These are phyloP conservation scores for Samsoniella hepiali DNA, from an alignment of 2,329 filamentous ascomycete species.

Conservation along the genomic window DNA sequence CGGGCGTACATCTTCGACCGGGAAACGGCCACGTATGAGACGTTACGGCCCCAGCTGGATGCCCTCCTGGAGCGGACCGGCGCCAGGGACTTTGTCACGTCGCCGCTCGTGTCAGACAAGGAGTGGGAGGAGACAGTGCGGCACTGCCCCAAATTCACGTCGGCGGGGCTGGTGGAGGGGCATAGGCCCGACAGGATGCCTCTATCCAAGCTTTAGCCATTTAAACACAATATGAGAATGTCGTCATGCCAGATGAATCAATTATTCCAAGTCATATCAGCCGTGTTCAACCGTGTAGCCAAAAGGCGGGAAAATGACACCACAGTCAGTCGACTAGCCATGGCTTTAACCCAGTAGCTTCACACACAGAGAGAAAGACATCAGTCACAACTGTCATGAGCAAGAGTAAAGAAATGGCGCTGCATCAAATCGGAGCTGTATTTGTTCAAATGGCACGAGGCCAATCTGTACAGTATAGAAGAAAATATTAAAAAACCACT, in stretches of 20 bases:
- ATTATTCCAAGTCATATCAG: too few species aligned
- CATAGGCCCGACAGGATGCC: neutral
- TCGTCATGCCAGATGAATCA: too few species aligned
- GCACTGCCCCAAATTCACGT: neutral
- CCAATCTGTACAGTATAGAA: slow-evolving; percentile 3
- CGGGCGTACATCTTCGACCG: neutral
- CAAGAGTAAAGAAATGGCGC: too few species aligned
- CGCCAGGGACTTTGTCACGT: neutral
- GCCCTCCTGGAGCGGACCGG: neutral
- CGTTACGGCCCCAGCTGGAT: neutral
- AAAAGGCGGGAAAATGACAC: too few species aligned
- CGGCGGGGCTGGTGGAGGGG: neutral
- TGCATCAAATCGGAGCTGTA: slow-evolving; percentile 5
- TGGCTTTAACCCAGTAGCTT: too few species aligned
- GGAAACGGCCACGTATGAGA: neutral
- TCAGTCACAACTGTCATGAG: too few species aligned
- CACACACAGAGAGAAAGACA: too few species aligned
- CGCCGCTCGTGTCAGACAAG: neutral
- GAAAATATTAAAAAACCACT: neutral
- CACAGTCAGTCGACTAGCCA: too few species aligned
- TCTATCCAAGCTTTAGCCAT: neutral
- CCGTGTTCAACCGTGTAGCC: too few species aligned
- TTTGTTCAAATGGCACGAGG: neutral
- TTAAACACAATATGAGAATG: neutral
- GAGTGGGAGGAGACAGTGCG: neutral